Base-by-base conservation (phyloP, 169 alveolate species). In the Cryptosporidium baileyi region DNA sequence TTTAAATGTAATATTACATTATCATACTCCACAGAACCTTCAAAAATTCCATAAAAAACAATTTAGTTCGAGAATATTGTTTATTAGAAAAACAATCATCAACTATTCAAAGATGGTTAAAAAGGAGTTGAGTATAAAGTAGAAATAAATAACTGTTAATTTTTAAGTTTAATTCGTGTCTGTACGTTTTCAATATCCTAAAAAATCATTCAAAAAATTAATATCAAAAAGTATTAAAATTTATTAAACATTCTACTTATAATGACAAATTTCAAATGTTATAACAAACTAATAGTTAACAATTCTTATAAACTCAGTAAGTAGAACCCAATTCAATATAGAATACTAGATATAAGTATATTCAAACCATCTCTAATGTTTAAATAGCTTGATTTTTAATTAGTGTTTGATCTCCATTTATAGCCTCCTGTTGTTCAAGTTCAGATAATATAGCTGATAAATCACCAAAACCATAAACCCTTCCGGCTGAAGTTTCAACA, bases 401-500 rank as follows among this genome's bases (percentile, higher is more conserved):
- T 57, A 57, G 13, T 5, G 22, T 19, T 24, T 4, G 63, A 2
- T 3, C 26, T 6, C 41, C 61, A n/a, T 51, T 59, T 0, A 74
- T 52, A 19, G 85, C 63, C 38, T 51, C 85, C 2, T 30, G 30
- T 24, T 74, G 61, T 4, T 51, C 85, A 1, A 57, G n/a, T 26
- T 38, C 74, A 74, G 67, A 54, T 9, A 74, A 45, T 36, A 54
- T 65, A 3, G 81, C 24, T 4, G 60, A 1, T 17, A 74, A 54
- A 36, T 57, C 67, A 22, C 85, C 85, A 57, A 54, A 51, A 13
- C 85, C 85, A 34, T 74, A 74, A 38, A 74, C 28, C 11, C 74
- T 51, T 24, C 85, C 85, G n/a, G 4, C 4, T 7, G 4, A n/a
- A 4, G 85, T 74, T 8, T 54, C 67, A 7, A 74, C 85, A 57